Evolutionary conservation across 2,329 filamentous ascomycete genomes (phyloP).

Genomic region (Bretziella fagacearum): DNA sequence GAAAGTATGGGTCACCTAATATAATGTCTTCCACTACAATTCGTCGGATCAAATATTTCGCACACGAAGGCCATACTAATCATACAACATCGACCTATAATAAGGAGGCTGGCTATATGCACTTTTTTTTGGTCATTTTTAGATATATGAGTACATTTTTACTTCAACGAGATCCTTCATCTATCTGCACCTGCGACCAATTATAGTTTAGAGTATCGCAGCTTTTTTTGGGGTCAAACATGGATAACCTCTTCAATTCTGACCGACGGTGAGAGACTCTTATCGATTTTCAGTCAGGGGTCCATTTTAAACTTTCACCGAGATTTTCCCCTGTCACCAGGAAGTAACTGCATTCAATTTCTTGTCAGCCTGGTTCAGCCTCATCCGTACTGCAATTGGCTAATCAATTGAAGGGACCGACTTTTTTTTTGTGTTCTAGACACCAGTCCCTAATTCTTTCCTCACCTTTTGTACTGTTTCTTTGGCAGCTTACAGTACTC

Average conservation of each 20-base stretch:
- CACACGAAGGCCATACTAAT: too few relatives aligned
- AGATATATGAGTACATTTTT: too few relatives aligned
- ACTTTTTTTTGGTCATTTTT: too few relatives aligned
- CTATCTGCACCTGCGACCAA: too few relatives aligned
- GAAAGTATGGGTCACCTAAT: neutral
- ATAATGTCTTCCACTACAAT: neutral
- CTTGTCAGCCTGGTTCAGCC: constrained; percentile 7
- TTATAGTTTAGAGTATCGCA: too few relatives aligned
- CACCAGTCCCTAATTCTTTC: neutral
- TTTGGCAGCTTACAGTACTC: neutral
- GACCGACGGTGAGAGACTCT: too few relatives aligned
- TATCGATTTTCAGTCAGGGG: neutral
- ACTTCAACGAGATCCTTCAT: too few relatives aligned
- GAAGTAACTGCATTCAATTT: neutral
- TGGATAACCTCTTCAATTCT: too few relatives aligned
- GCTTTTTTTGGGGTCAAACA: too few relatives aligned
- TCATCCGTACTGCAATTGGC: neutral
- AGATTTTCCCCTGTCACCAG: neutral
- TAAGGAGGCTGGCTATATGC: too few relatives aligned
- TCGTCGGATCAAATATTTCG: too few relatives aligned
- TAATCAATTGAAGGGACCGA: neutral
- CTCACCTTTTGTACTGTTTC: neutral
- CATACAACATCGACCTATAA: too few relatives aligned
- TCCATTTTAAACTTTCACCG: neutral
- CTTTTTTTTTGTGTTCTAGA: neutral